Evolutionary conservation across 1,139 yeast species (phyloP).

Genomic region (Yamadazyma diospyri): DNA sequence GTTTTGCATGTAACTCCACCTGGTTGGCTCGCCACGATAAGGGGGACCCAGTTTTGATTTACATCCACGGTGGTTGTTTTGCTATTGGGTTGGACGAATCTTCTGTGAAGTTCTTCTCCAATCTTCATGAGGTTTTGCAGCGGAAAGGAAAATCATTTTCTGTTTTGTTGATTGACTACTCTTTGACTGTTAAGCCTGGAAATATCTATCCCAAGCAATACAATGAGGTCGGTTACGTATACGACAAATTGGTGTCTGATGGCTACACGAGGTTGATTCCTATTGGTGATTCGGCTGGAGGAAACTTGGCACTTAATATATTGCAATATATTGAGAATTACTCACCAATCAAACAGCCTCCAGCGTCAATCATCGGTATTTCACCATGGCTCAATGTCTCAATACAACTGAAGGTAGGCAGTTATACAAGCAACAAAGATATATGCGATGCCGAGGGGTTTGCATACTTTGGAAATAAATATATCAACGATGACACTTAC

Average conservation of each 20-base stretch:
- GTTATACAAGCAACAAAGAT: slow-evolving; percentile 3
- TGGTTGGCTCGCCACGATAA: slow-evolving; percentile 4
- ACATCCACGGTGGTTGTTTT: slow-evolving; percentile 46
- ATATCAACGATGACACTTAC: slow-evolving; percentile 4
- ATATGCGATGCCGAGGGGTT: slow-evolving; percentile 7
- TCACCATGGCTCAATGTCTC: slow-evolving; percentile 11
- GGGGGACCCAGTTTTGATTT: slow-evolving; percentile 13
- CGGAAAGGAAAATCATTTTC: slow-evolving; percentile 15
- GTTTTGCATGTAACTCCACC: slow-evolving; percentile 4
- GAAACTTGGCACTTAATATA: slow-evolving; percentile 29
- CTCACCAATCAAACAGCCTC: slow-evolving; percentile 5
- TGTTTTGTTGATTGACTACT: slow-evolving; percentile 37
- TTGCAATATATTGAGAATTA: slow-evolving; percentile 5
- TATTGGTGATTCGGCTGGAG: slow-evolving; percentile 47
- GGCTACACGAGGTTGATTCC: slow-evolving; percentile 29
- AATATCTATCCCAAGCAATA: slow-evolving; percentile 36
- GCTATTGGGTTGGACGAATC: slow-evolving; percentile 27
- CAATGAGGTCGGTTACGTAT: slow-evolving; percentile 25
- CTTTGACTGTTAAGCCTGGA: slow-evolving; percentile 24
- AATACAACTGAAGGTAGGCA: slow-evolving; percentile 3
- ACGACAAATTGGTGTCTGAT: slow-evolving; percentile 22
- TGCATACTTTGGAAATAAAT: slow-evolving; percentile 9
- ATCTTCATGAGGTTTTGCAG: slow-evolving; percentile 13
- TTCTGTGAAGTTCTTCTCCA: slow-evolving; percentile 21
- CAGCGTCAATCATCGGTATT: slow-evolving; percentile 6